Conservation (phyloP, 805 yeast genomes). For the Blastobotrys attinorum region DNA sequence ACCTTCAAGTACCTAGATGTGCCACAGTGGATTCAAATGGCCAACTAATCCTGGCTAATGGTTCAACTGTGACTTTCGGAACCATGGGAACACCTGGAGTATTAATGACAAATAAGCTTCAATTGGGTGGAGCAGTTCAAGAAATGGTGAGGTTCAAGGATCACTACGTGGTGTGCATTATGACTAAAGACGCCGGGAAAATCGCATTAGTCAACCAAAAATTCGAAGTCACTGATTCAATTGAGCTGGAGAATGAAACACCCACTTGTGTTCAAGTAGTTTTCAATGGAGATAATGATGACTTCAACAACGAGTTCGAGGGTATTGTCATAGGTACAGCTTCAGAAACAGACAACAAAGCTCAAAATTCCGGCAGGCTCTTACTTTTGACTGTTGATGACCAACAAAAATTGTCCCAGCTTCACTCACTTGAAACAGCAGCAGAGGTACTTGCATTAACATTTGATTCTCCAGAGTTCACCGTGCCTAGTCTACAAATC, state of each 20-base stretch:
- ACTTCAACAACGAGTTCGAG: not conserved
- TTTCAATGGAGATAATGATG: not conserved
- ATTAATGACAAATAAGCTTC: no score
- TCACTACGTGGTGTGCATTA: not conserved
- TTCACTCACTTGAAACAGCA: not conserved
- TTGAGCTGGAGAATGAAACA: not conserved
- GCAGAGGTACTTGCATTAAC: not conserved
- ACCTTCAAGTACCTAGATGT: no score
- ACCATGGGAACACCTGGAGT: no score
- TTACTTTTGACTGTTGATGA: conserved; percentile 1
- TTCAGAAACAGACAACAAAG: not conserved
- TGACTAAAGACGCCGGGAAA: not conserved
- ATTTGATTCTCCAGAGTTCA: not conserved
- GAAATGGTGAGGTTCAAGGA: no score
- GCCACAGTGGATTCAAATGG: no score
- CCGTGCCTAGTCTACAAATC: not conserved
- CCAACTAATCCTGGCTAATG: no score
- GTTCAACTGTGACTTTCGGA: no score
- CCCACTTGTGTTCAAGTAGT: not conserved
- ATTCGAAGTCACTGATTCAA: not conserved
- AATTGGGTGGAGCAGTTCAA: no score
- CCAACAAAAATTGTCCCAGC: not conserved
- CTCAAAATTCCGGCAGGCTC: not conserved
- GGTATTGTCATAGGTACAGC: conserved; percentile 7
- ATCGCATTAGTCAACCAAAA: not conserved